A percentile compares a stretch with the other conserved stretches of the same genome.
These are phyloP conservation scores for Herpetospermum pedunculosum DNA, from an alignment of 306 rosid species.

Conservation along the genomic window DNA sequence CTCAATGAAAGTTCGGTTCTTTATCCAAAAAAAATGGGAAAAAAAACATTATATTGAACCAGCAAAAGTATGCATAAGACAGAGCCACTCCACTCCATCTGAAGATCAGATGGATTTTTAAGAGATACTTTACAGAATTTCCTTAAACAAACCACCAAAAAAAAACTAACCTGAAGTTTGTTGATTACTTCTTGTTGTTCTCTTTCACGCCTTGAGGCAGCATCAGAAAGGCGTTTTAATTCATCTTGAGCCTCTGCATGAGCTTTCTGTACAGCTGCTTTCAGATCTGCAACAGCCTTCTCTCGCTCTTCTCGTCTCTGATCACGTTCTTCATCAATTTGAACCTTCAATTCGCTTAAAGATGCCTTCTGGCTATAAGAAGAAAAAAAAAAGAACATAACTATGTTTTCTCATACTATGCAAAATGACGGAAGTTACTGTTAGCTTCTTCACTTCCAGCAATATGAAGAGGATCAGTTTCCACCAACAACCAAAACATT, in stretches of 20 bases:
- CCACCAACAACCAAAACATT: background rate
- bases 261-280: conserved; percentile 68
- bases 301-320: conserved; percentile 82
- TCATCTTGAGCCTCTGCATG: conserved; percentile 83
- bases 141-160: background rate
- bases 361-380: conserved; percentile 68
- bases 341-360: conserved; percentile 61
- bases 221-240: conserved; percentile 50
- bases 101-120: background rate
- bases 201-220: conserved; percentile 50
- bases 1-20: no score
- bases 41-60: background rate
- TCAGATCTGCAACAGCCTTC: conserved; percentile 73
- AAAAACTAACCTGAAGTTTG: conserved; percentile 56
- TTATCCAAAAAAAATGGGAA: no score
- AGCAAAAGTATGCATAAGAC: background rate
- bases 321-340: conserved; percentile 60
- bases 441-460: background rate
- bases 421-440: background rate
- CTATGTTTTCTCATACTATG: background rate
- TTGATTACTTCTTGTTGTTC: conserved; percentile 69
- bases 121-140: background rate
- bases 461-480: background rate
- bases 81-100: background rate
- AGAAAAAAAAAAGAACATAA: conserved; percentile 12